Evolutionary conservation across 257 asterid species (phyloP), one percentile per base, ranked within the genome.

Genomic region (Leptodermis oblonga): DNA sequence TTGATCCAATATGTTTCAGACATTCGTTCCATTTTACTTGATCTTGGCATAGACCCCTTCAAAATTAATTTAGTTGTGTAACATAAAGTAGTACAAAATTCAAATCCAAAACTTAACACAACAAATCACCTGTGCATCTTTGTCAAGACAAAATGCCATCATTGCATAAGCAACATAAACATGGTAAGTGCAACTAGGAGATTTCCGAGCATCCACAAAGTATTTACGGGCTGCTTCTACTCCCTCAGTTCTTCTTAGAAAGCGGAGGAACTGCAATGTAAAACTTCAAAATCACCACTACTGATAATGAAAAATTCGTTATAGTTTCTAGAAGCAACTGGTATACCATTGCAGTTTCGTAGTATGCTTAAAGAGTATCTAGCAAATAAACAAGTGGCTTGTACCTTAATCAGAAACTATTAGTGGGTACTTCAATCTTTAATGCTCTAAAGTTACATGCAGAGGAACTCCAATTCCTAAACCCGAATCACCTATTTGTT

Each of bases 61-160:
- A 28, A 70, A 45, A 45, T 37, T 36, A 3, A 22, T 12, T 22
- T 5, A 37, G 53, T 33, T 22, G 5, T n/a, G 28, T 1, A 45
- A 23, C 15, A 5, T 1, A 59, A 28, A 58, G 28, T 15, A 23
- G 60, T 23, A 63, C 3, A 60, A 65, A 8, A 15, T 25, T 55
- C 33, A 64, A 70, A 58, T 34, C 15, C 31, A 30, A 59, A 34
- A 61, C 8, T 39, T 3, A 39, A 64, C 34, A 9, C 30, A 7
- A 63, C 60, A 31, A 78, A 67, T 83, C 81, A 94, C 99, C 99
- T 94, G 89, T 56, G 96, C 88, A 74, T 94, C 97, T 88, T 94
- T 94, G 73, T 94, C 97, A 26, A 83, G 96, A 84, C 99, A 94
- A 78, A 90, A 94, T 46, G 96, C 96, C 97, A 94, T 87, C 92